These are phyloP conservation scores for Ustilago xerochloae DNA, from an alignment of 1,284 basidiomycete genomes.

Conservation along the genomic window DNA sequence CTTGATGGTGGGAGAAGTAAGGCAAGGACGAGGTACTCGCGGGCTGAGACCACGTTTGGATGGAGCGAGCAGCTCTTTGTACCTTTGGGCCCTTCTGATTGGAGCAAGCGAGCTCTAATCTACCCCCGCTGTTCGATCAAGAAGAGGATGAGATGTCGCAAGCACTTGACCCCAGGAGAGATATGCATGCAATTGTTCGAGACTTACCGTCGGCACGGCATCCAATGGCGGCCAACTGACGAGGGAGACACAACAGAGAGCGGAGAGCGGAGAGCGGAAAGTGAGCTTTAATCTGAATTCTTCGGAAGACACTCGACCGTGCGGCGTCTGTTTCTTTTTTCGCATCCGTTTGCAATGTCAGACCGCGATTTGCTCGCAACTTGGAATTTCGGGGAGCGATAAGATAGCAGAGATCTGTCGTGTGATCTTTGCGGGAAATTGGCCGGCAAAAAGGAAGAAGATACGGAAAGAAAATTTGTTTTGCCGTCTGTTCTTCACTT, in stretches of 20 bases:
- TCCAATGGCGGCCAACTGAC: background rate
- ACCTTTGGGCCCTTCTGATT: slow-evolving; percentile 14
- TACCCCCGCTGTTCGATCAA: background rate
- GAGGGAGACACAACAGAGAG: too few species aligned
- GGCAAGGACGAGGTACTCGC: slow-evolving; percentile 1
- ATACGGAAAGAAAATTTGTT: slow-evolving; percentile 4
- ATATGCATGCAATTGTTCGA: slow-evolving; percentile 4
- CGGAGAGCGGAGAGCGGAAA: background rate
- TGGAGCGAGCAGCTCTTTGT: too few species aligned
- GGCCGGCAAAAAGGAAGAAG: slow-evolving; percentile 1
- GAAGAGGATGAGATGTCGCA: background rate
- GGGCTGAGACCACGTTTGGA: too few species aligned
- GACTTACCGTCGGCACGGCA: slow-evolving; percentile 34
- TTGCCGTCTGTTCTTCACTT: background rate
- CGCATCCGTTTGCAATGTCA: slow-evolving; percentile 4
- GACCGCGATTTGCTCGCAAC: slow-evolving; percentile 2
- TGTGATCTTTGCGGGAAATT: slow-evolving; percentile 10
- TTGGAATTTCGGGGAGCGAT: background rate
- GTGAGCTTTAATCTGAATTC: slow-evolving; percentile 17
- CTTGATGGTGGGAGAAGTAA: slow-evolving; percentile 6
- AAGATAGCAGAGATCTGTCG: slow-evolving; percentile 25
- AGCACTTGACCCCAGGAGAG: slow-evolving; percentile 5
- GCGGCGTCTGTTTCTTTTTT: background rate
- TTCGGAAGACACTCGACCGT: slow-evolving; percentile 45
- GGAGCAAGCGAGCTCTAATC: slow-evolving; percentile 13